phyloP scores from a whole-genome alignment of 352 stramenopile genomes.

The Phytophthora idaei region DNA sequence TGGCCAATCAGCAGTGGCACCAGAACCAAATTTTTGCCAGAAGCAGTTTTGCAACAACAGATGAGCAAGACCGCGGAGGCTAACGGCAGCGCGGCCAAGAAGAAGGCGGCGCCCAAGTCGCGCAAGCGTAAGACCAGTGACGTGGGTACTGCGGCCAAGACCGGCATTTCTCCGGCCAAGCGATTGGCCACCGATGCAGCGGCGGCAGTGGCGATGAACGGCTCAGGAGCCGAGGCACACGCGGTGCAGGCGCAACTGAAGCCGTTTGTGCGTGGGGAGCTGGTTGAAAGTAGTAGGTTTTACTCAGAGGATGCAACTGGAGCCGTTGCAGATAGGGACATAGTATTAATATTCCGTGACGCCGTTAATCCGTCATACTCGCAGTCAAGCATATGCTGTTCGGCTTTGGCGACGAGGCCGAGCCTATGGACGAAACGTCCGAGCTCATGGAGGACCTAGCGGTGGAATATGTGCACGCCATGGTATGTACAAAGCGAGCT shows the following conservation, averaged over 20 bases:
- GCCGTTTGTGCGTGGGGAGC: constrained; percentile 77
- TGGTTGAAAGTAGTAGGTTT: constrained; percentile 83
- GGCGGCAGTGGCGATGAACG: constrained; percentile 8
- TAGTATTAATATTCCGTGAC: constrained; percentile 8
- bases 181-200: constrained; percentile 17
- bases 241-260: constrained; percentile 49
- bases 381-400: constrained; percentile 92
- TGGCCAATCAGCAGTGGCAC: constrained; percentile 1
- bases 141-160: constrained; percentile 41
- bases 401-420: constrained; percentile 79
- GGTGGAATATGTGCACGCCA: constrained; percentile 81
- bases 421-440: constrained; percentile 74
- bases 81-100: constrained; percentile 48
- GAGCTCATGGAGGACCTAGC: constrained; percentile 89
- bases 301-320: not conserved
- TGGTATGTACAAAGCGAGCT: constrained; percentile 50
- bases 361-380: not conserved
- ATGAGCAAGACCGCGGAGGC: constrained; percentile 44
- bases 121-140: constrained; percentile 83
- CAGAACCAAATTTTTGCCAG: not conserved
- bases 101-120: constrained; percentile 72
- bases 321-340: not conserved
- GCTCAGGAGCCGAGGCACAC: constrained; percentile 14
- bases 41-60: constrained; percentile 2
- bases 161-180: constrained; percentile 43